Percentiles rank a stretch among this genome's conserved stretches.
phyloP scores from a whole-genome alignment of 2,329 filamentous ascomycete genomes.

The Triangularia setosa region DNA sequence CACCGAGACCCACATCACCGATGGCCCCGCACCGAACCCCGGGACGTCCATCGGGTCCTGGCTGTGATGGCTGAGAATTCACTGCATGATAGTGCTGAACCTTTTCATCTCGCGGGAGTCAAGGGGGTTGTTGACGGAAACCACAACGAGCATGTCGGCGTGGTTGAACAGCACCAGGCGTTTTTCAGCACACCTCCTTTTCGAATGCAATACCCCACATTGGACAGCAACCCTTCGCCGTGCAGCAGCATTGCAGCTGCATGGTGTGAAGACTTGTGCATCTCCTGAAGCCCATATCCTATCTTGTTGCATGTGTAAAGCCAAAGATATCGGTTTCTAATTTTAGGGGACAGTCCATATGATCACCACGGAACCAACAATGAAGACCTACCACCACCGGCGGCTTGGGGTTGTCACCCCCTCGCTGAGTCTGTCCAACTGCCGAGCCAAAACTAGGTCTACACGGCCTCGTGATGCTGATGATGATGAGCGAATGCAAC shows the following conservation, averaged over 20 bases:
- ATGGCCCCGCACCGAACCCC: background rate
- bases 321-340: background rate
- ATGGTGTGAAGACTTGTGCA: background rate
- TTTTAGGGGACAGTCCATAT: background rate
- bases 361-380: background rate
- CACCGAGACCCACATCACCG: background rate
- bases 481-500: background rate
- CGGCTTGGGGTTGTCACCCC: background rate
- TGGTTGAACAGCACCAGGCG: background rate
- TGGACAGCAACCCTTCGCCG: background rate
- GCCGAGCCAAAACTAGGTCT: background rate
- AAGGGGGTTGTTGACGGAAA: background rate
- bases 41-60: background rate
- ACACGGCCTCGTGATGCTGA: constrained; percentile 4
- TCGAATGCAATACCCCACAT: background rate
- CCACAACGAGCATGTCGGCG: background rate
- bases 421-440: background rate
- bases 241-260: constrained; percentile 3
- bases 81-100: background rate
- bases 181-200: background rate
- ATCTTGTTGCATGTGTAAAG: background rate
- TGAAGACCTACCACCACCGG: background rate
- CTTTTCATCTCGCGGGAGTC: background rate
- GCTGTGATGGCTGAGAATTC: background rate
- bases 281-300: background rate